These are phyloP conservation scores for Hypoxylon sp. DNA, from an alignment of 2,329 filamentous ascomycete genomes.

Conservation along the genomic window DNA sequence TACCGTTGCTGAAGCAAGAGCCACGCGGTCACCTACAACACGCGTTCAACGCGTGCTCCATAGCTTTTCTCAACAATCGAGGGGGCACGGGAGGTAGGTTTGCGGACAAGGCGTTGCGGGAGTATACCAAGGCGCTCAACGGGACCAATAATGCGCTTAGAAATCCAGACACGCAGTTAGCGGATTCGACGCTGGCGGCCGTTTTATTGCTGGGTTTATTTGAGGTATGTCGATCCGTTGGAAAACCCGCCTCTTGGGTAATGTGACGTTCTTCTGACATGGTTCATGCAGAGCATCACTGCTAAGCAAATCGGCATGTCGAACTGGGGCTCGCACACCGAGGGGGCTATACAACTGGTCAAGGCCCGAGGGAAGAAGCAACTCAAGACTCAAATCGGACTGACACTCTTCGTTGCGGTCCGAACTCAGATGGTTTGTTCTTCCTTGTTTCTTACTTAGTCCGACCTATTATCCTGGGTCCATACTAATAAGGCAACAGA, in stretches of 20 bases:
- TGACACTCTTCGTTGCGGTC: constrained; percentile 71
- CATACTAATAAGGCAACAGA: constrained; percentile 51
- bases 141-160: constrained; percentile 68
- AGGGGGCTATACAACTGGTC: constrained; percentile 74
- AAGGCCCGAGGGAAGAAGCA: constrained; percentile 71
- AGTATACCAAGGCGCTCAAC: constrained; percentile 70
- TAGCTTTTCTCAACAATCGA: constrained; percentile 71
- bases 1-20: constrained; percentile 68
- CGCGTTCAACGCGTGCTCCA: constrained; percentile 72
- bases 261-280: constrained; percentile 19
- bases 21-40: constrained; percentile 65
- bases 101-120: constrained; percentile 61
- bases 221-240: constrained; percentile 59
- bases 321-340: constrained; percentile 75
- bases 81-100: constrained; percentile 56
- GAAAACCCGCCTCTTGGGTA: neutral
- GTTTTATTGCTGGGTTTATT: constrained; percentile 73
- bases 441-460: too few species aligned
- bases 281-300: constrained; percentile 62
- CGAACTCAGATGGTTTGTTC: constrained; percentile 70
- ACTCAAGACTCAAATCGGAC: constrained; percentile 66
- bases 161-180: constrained; percentile 64
- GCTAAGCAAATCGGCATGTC: constrained; percentile 68
- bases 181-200: constrained; percentile 72
- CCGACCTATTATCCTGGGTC: neutral